Conservation (phyloP, 2,329 filamentous ascomycete genomes). For the Talaromyces sp. region DNA sequence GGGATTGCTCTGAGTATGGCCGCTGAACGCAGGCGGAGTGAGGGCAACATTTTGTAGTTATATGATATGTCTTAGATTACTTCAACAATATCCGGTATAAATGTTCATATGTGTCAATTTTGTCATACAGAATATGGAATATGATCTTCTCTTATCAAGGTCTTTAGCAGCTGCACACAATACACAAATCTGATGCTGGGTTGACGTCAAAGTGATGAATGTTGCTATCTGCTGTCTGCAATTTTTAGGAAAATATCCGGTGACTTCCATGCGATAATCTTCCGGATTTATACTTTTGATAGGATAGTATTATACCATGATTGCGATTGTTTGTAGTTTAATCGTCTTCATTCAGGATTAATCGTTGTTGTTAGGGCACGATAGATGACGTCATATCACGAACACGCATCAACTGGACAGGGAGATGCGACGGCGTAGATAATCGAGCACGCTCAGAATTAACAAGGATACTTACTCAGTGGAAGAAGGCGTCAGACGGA, state of each 20-base stretch:
- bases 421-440: too few relatives aligned
- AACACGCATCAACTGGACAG: neutral
- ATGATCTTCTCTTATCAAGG: neutral
- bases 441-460: too few relatives aligned
- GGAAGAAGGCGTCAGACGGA: too few relatives aligned
- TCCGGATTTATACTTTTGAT: rapidly evolving
- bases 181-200: slow-evolving; percentile 10
- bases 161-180: neutral
- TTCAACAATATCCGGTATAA: too few relatives aligned
- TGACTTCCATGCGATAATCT: neutral
- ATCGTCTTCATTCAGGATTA: neutral
- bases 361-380: neutral
- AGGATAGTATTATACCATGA: neutral
- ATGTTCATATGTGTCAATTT: neutral
- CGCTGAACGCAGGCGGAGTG: neutral
- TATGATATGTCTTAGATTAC: too few relatives aligned
- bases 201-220: slow-evolving; percentile 13
- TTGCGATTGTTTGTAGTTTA: neutral
- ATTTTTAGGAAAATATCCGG: neutral
- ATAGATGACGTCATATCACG: neutral
- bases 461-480: too few relatives aligned
- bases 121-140: neutral
- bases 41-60: neutral
- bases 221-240: neutral
- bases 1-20: neutral